Evolutionary conservation across 2,329 filamentous ascomycete species (phyloP).

Genomic region (Penicillium sp.): DNA sequence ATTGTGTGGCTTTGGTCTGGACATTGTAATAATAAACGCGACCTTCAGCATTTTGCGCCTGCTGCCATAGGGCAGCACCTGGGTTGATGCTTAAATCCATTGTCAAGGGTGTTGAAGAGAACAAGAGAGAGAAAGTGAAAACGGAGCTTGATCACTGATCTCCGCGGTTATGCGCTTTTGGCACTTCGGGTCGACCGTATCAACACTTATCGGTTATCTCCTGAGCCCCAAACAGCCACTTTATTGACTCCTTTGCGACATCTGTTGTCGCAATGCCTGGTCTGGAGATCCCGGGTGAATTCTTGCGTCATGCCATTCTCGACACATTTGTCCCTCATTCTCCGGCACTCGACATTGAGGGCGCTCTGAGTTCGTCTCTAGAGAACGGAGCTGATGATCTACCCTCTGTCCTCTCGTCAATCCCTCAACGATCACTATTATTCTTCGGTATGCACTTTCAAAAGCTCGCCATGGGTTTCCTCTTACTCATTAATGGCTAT

Average conservation of each 20-base stretch:
- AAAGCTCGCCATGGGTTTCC: slow-evolving; percentile 16
- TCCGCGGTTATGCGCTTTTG: slow-evolving; percentile 24
- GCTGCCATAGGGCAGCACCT: slow-evolving; percentile 60
- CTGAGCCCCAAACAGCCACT: slow-evolving; percentile 9
- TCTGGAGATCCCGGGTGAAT: slow-evolving; percentile 33
- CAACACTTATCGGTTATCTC: slow-evolving; percentile 14
- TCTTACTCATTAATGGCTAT: slow-evolving; percentile 44
- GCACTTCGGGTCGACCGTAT: slow-evolving; percentile 10
- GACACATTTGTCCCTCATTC: slow-evolving; percentile 40
- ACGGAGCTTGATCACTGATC: slow-evolving; percentile 21
- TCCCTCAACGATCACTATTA: slow-evolving; percentile 45
- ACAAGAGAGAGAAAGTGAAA: slow-evolving; percentile 9
- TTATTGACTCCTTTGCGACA: slow-evolving; percentile 20
- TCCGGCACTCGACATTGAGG: slow-evolving; percentile 33
- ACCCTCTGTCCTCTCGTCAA: slow-evolving; percentile 40
- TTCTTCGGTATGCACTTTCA: slow-evolving; percentile 41
- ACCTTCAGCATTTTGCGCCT: slow-evolving; percentile 71
- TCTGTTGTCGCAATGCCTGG: slow-evolving; percentile 26
- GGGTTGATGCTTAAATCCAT: slow-evolving; percentile 47
- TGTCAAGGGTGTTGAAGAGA: slow-evolving; percentile 2
- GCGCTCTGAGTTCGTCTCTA: slow-evolving; percentile 38
- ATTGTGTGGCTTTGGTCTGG: slow-evolving; percentile 77
- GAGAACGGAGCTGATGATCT: slow-evolving; percentile 39
- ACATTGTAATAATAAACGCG: slow-evolving; percentile 86
- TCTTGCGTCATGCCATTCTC: slow-evolving; percentile 36